Conservation (phyloP, 2,329 filamentous ascomycete species). For the Penicillium frequentans region DNA sequence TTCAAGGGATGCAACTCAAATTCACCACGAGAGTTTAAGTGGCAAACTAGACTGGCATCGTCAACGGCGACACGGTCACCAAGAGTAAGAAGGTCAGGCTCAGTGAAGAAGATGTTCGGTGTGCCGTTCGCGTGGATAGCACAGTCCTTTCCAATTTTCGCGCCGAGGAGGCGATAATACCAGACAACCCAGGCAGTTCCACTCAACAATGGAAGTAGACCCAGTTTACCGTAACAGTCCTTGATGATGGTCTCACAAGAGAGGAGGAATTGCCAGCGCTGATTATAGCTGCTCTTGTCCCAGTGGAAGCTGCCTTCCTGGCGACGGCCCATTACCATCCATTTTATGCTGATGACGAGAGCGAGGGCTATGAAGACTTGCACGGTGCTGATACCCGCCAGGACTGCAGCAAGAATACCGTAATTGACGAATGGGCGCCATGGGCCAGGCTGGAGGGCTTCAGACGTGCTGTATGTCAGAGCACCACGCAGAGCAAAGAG, state of each 20-base stretch:
- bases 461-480: slow-evolving; percentile 23
- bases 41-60: slow-evolving; percentile 57
- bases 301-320: slow-evolving; percentile 57
- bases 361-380: slow-evolving; percentile 47
- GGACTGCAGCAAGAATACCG: slow-evolving; percentile 12
- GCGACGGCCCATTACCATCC: slow-evolving; percentile 53
- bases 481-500: slow-evolving; percentile 45
- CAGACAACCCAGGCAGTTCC: slow-evolving; percentile 54
- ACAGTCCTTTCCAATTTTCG: slow-evolving; percentile 56
- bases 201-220: slow-evolving; percentile 55
- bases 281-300: slow-evolving; percentile 59
- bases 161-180: slow-evolving; percentile 57
- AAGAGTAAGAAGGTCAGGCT: slow-evolving; percentile 57
- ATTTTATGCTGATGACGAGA: slow-evolving; percentile 52
- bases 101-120: slow-evolving; percentile 57
- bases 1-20: slow-evolving; percentile 55
- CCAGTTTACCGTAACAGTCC: slow-evolving; percentile 52
- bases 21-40: slow-evolving; percentile 58
- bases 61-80: slow-evolving; percentile 57
- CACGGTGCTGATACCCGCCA: slow-evolving; percentile 38
- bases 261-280: slow-evolving; percentile 59
- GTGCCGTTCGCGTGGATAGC: slow-evolving; percentile 56
- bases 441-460: slow-evolving; percentile 29
- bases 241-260: slow-evolving; percentile 53
- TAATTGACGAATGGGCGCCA: slow-evolving; percentile 42